Percentiles rank a stretch among this genome's conserved stretches.
phyloP scores from a whole-genome alignment of 169 alveolate genomes.

The Amoebophrya sp. region DNA sequence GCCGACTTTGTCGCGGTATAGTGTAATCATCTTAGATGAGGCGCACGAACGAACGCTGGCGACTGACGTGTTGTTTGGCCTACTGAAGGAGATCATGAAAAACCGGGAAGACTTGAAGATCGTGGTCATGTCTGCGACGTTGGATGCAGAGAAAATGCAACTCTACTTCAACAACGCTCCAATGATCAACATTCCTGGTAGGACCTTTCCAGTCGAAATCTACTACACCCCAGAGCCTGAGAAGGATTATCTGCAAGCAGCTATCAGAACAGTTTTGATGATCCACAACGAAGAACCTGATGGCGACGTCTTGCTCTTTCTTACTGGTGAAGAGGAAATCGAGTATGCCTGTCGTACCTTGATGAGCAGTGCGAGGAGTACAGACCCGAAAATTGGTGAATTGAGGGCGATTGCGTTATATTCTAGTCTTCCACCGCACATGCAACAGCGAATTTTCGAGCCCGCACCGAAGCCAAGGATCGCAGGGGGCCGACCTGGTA shows the following conservation, averaged over 20 bases:
- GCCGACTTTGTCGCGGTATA: constrained; percentile 75
- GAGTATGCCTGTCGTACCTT: constrained; percentile 52
- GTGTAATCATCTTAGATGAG: constrained; percentile 90
- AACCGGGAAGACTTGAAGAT: constrained; percentile 66
- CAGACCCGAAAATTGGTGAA: not conserved
- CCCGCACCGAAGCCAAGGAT: constrained; percentile 82
- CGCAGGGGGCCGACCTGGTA: constrained; percentile 76
- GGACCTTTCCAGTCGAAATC: constrained; percentile 93
- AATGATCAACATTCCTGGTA: constrained; percentile 90
- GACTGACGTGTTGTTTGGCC: constrained; percentile 94
- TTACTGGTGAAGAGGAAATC: constrained; percentile 89
- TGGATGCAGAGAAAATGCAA: constrained; percentile 84
- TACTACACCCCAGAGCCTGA: constrained; percentile 88
- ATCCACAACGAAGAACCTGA: constrained; percentile 87
- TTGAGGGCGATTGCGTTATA: constrained; percentile 56
- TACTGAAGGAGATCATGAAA: constrained; percentile 80
- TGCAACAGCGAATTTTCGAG: constrained; percentile 89
- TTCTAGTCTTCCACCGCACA: constrained; percentile 89
- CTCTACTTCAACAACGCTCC: constrained; percentile 83
- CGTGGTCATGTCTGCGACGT: constrained; percentile 94
- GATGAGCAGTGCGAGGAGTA: constrained; percentile 39
- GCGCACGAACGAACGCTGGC: constrained; percentile 98
- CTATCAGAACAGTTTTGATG: constrained; percentile 76
- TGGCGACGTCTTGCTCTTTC: constrained; percentile 84
- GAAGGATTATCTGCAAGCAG: constrained; percentile 86